These are phyloP conservation scores for Ustilago hordei DNA, from an alignment of 1,284 basidiomycete species.

Conservation along the genomic window DNA sequence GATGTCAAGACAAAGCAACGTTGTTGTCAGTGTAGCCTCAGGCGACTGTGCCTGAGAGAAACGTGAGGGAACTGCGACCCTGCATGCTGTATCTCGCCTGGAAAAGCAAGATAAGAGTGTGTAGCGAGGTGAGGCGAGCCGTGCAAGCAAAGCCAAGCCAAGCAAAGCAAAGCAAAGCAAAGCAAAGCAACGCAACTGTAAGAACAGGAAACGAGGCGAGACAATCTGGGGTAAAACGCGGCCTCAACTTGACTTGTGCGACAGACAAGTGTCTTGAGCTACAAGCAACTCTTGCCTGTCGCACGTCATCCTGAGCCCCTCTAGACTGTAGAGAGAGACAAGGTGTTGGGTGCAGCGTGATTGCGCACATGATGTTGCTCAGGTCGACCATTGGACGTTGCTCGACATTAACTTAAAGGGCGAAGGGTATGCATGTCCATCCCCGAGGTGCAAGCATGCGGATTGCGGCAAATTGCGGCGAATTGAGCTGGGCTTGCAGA, in stretches of 20 bases:
- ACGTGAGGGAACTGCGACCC: background rate
- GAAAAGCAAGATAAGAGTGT: conserved; percentile 2
- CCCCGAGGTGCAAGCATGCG: background rate
- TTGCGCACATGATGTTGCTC: background rate
- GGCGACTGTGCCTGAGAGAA: background rate
- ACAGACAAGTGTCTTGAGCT: no score
- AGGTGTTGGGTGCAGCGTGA: background rate
- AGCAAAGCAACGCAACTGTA: background rate
- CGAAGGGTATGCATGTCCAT: background rate
- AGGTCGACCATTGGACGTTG: background rate
- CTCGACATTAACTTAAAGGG: background rate
- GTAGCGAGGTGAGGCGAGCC: conserved; percentile 4
- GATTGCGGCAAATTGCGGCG: background rate
- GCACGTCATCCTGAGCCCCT: background rate
- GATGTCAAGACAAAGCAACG: background rate
- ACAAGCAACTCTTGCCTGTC: no score
- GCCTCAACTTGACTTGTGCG: background rate
- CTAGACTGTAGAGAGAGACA: background rate
- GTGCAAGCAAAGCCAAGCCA: background rate
- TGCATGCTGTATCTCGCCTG: conserved; percentile 3
- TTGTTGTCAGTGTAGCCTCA: background rate
- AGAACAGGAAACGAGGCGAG: background rate
- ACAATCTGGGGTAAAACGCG: conserved; percentile 2
- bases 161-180: background rate
- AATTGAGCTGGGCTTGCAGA: background rate